Conservation (phyloP, 2,329 filamentous ascomycete species). For the Stachybotrys echinatus region DNA sequence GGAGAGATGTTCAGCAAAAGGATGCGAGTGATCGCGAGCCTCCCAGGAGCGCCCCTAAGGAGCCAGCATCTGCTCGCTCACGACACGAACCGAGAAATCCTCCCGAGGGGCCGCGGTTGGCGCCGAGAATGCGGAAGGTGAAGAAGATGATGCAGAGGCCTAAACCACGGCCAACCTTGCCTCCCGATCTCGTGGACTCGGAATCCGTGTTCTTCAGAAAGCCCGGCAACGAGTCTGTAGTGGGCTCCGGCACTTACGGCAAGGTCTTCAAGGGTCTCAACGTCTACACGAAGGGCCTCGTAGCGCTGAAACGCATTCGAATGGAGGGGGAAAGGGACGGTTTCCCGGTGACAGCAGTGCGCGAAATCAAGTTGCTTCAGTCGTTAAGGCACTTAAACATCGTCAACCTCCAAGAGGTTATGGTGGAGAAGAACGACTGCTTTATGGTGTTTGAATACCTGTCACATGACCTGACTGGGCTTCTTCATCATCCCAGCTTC, state of each 20-base stretch:
- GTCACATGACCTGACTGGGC: constrained; percentile 89
- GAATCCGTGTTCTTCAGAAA: constrained; percentile 93
- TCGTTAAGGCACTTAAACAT: constrained; percentile 78
- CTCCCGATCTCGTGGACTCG: constrained; percentile 68
- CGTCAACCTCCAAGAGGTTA: constrained; percentile 80
- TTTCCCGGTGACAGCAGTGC: constrained; percentile 84
- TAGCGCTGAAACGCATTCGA: constrained; percentile 83
- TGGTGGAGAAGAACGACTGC: constrained; percentile 98
- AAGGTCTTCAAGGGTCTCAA: constrained; percentile 94
- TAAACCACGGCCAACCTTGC: constrained; percentile 66
- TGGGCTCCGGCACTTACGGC: constrained; percentile 92
- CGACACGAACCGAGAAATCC: constrained; percentile 26
- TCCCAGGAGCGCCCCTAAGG: constrained; percentile 45
- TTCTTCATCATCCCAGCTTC: constrained; percentile 92
- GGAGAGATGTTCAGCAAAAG: constrained; percentile 24
- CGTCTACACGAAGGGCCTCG: constrained; percentile 79
- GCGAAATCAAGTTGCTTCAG: constrained; percentile 89
- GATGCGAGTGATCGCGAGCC: constrained; percentile 38
- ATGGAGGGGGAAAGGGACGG: constrained; percentile 93
- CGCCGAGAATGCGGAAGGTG: constrained; percentile 55
- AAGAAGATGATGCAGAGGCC: constrained; percentile 64
- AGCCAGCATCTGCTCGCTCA: constrained; percentile 45
- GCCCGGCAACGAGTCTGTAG: constrained; percentile 94
- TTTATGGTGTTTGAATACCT: constrained; percentile 99
- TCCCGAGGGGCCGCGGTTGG: constrained; percentile 27